Percentiles rank a stretch among this genome's conserved stretches.
Evolutionary conservation across 2,329 filamentous ascomycete species (phyloP).

Genomic region (Trichoderma koningiopsis): DNA sequence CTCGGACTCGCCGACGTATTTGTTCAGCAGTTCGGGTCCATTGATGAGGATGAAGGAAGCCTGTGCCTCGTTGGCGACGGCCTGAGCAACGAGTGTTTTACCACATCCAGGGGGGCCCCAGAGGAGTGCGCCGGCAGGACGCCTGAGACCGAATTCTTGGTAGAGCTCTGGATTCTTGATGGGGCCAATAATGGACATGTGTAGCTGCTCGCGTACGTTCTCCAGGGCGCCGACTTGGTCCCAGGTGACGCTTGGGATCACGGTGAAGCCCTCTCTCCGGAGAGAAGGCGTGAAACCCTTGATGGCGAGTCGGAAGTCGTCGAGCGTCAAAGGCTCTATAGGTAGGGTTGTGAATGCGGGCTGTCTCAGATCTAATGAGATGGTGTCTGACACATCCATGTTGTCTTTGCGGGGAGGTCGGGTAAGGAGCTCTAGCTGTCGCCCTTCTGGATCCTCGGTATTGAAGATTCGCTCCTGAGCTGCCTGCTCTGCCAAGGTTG

Average conservation of each 20-base stretch:
- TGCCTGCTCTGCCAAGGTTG: slow-evolving; percentile 48
- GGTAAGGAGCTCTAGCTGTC: slow-evolving; percentile 15
- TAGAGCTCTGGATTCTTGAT: slow-evolving; percentile 83
- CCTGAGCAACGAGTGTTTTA: slow-evolving; percentile 94
- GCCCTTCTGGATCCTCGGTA: slow-evolving; percentile 34
- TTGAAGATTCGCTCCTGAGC: slow-evolving; percentile 40
- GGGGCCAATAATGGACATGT: slow-evolving; percentile 84
- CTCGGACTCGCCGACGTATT: slow-evolving; percentile 96
- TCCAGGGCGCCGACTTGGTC: slow-evolving; percentile 83
- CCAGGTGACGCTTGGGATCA: slow-evolving; percentile 92
- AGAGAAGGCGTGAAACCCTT: slow-evolving; percentile 64
- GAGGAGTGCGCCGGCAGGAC: slow-evolving; percentile 84
- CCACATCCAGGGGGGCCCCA: slow-evolving; percentile 97
- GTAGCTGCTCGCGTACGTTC: slow-evolving; percentile 77
- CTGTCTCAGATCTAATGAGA: slow-evolving; percentile 18
- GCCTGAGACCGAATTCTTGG: slow-evolving; percentile 72
- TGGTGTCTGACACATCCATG: slow-evolving; percentile 19
- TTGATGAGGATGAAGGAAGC: slow-evolving; percentile 99
- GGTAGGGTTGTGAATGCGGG: slow-evolving; percentile 17
- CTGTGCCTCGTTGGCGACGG: slow-evolving; percentile 90
- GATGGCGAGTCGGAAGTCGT: slow-evolving; percentile 73
- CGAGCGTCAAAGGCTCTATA: slow-evolving; percentile 30
- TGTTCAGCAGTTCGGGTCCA: slow-evolving; percentile 93
- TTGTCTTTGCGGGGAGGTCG: slow-evolving; percentile 17
- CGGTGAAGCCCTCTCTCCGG: slow-evolving; percentile 90